phyloP scores from a whole-genome alignment of 2,329 filamentous ascomycete species.

The Fusarium verrucosum region DNA sequence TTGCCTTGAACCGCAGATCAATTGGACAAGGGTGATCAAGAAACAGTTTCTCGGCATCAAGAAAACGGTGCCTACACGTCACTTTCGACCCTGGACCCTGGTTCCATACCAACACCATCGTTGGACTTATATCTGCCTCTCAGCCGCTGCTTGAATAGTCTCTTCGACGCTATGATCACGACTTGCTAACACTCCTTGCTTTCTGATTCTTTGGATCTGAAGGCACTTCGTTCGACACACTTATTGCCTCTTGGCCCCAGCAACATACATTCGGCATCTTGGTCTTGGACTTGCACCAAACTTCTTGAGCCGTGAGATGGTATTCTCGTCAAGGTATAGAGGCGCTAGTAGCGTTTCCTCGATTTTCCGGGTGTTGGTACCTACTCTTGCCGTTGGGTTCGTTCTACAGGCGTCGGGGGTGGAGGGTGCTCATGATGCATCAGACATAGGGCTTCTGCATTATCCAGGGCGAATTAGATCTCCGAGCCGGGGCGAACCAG shows the following conservation, averaged over 20 bases:
- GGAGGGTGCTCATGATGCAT: slow-evolving; percentile 24
- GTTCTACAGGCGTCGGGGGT: slow-evolving; percentile 30
- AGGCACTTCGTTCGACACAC: background rate
- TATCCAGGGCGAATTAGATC: slow-evolving; percentile 40
- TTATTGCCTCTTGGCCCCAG: background rate
- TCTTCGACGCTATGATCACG: slow-evolving; percentile 15
- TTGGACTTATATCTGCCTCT: slow-evolving; percentile 18
- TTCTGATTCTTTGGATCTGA: slow-evolving; percentile 13
- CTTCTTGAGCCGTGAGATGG: slow-evolving; percentile 22
- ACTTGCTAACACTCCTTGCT: slow-evolving; percentile 11
- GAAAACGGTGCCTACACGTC: slow-evolving; percentile 28
- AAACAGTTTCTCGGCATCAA: slow-evolving; percentile 24
- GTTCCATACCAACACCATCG: slow-evolving; percentile 7
- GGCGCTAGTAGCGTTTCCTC: slow-evolving; percentile 29
- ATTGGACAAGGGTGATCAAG: slow-evolving; percentile 34
- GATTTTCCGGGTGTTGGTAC: slow-evolving; percentile 35
- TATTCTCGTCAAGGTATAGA: slow-evolving; percentile 17
- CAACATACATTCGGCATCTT: background rate
- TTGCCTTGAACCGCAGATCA: slow-evolving; percentile 25
- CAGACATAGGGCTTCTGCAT: slow-evolving; percentile 44
- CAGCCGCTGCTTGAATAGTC: slow-evolving; percentile 15
- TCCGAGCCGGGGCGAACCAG: slow-evolving; percentile 27
- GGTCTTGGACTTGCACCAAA: background rate
- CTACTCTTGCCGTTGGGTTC: slow-evolving; percentile 35
- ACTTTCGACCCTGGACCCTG: slow-evolving; percentile 24